These are phyloP conservation scores for Tolypocladium capitatum DNA, from an alignment of 2,329 filamentous ascomycete genomes.

Conservation along the genomic window DNA sequence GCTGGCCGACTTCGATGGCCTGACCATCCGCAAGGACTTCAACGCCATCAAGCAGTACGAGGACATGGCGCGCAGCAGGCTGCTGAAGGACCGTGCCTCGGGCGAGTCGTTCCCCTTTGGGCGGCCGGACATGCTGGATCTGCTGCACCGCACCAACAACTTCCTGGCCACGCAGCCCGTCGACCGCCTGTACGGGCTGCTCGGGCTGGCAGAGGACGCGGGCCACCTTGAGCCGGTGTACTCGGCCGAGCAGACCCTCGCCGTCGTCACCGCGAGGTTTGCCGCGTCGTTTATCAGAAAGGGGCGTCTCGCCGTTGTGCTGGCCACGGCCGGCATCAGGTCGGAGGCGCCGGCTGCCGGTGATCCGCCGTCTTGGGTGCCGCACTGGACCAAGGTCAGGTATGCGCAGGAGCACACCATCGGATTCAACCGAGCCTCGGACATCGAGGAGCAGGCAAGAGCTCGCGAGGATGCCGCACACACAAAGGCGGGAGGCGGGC, in stretches of 20 bases:
- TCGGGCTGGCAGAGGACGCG: slow-evolving; percentile 3
- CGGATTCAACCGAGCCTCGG: neutral
- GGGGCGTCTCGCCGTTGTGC: slow-evolving; percentile 1
- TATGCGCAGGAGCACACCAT: slow-evolving; percentile 1
- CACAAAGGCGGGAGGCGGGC: neutral
- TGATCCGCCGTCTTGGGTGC: slow-evolving; percentile 3
- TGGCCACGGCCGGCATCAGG: slow-evolving; percentile 2
- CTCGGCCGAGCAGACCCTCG: slow-evolving; percentile 1
- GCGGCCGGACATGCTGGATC: too few species aligned
- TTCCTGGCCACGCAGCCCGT: too few species aligned
- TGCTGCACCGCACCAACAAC: too few species aligned
- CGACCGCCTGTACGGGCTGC: too few species aligned
- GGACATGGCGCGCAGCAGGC: too few species aligned
- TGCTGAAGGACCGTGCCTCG: too few species aligned
- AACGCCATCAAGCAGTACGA: too few species aligned
- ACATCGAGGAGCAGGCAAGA: neutral
- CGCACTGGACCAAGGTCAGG: slow-evolving; percentile 3
- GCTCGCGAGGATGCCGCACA: neutral
- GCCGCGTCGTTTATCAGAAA: slow-evolving; percentile 2
- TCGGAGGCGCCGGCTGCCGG: neutral
- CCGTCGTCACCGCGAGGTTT: slow-evolving; percentile 2
- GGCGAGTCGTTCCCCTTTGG: too few species aligned
- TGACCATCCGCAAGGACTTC: too few species aligned
- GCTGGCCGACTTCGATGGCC: too few species aligned
- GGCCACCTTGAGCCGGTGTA: slow-evolving; percentile 3